phyloP scores from a whole-genome alignment of 306 rosid species.

The Quercus robur region DNA sequence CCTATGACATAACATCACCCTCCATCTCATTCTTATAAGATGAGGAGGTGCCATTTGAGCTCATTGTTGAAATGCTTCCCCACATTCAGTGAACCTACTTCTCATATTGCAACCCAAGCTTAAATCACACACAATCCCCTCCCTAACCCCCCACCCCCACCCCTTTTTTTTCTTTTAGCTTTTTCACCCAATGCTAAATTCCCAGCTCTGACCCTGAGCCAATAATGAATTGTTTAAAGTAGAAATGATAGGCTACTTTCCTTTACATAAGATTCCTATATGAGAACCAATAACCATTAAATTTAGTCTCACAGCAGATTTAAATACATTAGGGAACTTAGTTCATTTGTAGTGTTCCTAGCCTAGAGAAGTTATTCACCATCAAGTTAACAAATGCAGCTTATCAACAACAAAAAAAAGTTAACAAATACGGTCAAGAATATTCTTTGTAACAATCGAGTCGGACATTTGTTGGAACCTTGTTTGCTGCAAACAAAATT shows the following conservation, averaged over 20 bases:
- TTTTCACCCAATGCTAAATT: background rate
- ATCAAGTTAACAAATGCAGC: background rate
- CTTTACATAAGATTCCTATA: background rate
- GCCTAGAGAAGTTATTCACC: background rate
- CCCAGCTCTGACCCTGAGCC: background rate
- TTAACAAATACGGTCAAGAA: conserved; percentile 43
- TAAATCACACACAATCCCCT: background rate
- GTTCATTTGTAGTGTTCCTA: background rate
- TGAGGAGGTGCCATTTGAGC: too few species aligned
- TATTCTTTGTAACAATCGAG: conserved; percentile 88
- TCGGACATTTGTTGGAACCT: conserved; percentile 94
- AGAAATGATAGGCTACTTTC: too few species aligned
- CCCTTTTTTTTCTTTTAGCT: background rate
- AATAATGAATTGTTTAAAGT: background rate
- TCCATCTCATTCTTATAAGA: too few species aligned
- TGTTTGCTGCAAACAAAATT: conserved; percentile 63
- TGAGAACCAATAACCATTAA: background rate
- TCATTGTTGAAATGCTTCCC: background rate
- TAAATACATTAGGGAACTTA: background rate
- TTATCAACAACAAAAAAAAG: too few species aligned
- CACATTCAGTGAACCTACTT: background rate
- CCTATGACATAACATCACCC: too few species aligned
- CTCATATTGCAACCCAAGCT: background rate
- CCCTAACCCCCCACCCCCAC: background rate
- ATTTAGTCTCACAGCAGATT: background rate